These are phyloP conservation scores for Jamesozyma jinghongensis DNA, from an alignment of 805 yeast species.

Conservation along the genomic window DNA sequence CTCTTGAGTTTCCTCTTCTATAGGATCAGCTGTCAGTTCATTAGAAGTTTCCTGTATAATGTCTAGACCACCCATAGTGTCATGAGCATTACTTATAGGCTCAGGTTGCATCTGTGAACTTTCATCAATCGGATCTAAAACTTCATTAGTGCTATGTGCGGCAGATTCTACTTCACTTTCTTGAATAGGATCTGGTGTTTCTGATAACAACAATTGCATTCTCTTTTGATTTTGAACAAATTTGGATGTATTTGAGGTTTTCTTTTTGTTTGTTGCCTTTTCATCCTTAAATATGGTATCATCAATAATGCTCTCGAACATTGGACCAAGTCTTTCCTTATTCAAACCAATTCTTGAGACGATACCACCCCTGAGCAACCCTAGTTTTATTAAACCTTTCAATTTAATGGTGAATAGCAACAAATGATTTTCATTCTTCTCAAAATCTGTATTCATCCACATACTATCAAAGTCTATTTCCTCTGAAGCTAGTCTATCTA, in stretches of 20 bases:
- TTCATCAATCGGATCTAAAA: slow-evolving; percentile 6
- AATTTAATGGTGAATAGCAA: slow-evolving; percentile 23
- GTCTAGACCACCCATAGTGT: slow-evolving; percentile 4
- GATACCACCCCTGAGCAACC: slow-evolving; percentile 9
- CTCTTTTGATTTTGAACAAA: not conserved
- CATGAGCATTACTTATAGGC: not conserved
- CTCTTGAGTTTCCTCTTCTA: not conserved
- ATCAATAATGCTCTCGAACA: slow-evolving; percentile 18
- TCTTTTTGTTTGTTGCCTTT: not conserved
- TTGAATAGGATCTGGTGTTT: slow-evolving; percentile 4
- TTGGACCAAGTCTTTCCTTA: slow-evolving; percentile 19
- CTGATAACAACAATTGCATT: slow-evolving; percentile 1
- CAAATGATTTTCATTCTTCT: slow-evolving; percentile 17
- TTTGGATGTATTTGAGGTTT: too few relatives aligned
- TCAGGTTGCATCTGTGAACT: slow-evolving; percentile 1
- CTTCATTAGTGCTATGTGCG: not conserved
- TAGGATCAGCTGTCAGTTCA: slow-evolving; percentile 3
- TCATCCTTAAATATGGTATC: slow-evolving; percentile 17
- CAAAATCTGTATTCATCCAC: slow-evolving; percentile 3
- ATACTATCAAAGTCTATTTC: slow-evolving; percentile 21
- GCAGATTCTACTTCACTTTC: not conserved
- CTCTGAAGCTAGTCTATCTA: slow-evolving; percentile 22
- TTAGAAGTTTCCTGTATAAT: slow-evolving; percentile 9
- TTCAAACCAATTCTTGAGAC: slow-evolving; percentile 18
- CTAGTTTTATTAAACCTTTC: slow-evolving; percentile 20